Evolutionary conservation across 1,139 yeast genomes (phyloP), one percentile per base, ranked within the genome.

Genomic region (Kodamaea alishanica): DNA sequence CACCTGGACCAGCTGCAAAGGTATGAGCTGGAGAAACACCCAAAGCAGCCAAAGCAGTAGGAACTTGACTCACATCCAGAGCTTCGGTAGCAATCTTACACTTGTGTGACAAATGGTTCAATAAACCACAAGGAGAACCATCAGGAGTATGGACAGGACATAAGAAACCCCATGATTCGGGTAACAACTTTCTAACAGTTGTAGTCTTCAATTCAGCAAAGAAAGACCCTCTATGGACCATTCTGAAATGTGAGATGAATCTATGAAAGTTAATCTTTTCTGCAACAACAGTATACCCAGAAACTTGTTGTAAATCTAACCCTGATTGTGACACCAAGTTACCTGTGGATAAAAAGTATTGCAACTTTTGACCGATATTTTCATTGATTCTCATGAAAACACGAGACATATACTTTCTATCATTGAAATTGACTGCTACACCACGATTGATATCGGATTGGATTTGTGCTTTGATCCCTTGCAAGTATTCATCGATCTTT

Each of bases 71-170:
- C n/a, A 84, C 92, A 57, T 89, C 95, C 2, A 83, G 69, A 32
- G 81, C 83, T 34, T 67, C 65, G 7, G 97, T 90, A 5, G 96
- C 80, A 46, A 92, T 84, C 54, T 77, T 75, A 75, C 99, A 92
- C 63, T 87, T 88, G 66, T 92, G 97, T 8, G 98, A 84, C 70
- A 92, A 83, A 72, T 92, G 99, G 66, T 94, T 94, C 55, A 92
- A 74, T 61, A 92, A 73, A 68, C 99, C 99, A 83, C 99, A 92
- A 20, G 99, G 99, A 37, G 97, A 86, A 55, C 99, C 99, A 84
- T 92, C 99, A 2, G 99, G 99, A 10, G 99, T 92, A 66, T 92
- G 98, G 11, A 94, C 98, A 15, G 99, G 98, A 70, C 99, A 94
- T 53, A 94, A 68, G 75, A 92, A 94, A 5, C 97, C 97, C 99